Conservation (phyloP, 73 alveolate species). For the Tetrahymena malaccensis region DNA sequence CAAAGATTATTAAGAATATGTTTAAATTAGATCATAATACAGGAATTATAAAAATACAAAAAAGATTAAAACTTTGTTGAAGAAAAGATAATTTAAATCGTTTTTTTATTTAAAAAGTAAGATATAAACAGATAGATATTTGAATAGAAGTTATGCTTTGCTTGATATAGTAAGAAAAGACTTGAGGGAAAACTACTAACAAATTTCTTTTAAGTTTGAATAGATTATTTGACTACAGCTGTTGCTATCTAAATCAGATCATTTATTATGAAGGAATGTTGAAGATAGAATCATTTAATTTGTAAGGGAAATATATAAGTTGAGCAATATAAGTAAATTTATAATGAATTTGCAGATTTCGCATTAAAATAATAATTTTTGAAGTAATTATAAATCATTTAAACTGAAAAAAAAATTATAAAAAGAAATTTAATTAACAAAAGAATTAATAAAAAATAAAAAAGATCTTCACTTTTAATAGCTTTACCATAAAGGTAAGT, state of each 20-base stretch:
- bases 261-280: not conserved
- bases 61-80: not conserved
- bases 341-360: too few species aligned
- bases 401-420: not conserved
- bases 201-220: not conserved
- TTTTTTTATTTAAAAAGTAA: too few species aligned
- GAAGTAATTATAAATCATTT: not conserved
- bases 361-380: not conserved
- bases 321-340: not conserved
- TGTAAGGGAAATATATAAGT: too few species aligned
- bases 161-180: not conserved
- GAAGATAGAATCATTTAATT: not conserved
- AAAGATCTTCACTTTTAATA: not conserved
- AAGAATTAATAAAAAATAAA: too few species aligned
- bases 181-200: not conserved
- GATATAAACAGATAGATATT: not conserved
- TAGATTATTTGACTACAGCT: too few species aligned
- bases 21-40: too few species aligned
- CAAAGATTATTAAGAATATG: not conserved
- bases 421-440: not conserved
- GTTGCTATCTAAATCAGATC: too few species aligned
- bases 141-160: not conserved
- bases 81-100: not conserved
- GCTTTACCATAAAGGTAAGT: not conserved
- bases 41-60: too few species aligned